Percentiles rank a stretch among this genome's conserved stretches.
phyloP scores from a whole-genome alignment of 192 early-diverging fungal species.

The Podila epicladia region DNA sequence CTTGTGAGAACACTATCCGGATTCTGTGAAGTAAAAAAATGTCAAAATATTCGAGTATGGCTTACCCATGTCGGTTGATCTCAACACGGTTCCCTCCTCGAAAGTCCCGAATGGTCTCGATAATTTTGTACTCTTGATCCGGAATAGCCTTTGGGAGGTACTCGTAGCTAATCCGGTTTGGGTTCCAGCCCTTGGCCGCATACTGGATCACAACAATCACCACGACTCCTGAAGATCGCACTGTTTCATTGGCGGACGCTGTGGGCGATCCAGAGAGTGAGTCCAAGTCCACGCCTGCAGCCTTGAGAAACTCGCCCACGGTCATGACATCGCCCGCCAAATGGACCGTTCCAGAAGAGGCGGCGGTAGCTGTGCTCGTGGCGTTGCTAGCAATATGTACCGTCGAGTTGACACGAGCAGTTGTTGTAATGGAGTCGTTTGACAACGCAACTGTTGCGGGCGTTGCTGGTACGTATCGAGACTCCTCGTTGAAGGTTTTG shows the following conservation, averaged over 20 bases:
- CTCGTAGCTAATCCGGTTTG: slow-evolving; percentile 43
- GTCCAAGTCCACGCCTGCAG: slow-evolving; percentile 45
- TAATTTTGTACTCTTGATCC: slow-evolving; percentile 52
- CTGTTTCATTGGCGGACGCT: slow-evolving; percentile 28
- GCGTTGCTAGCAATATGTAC: neutral
- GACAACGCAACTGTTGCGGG: neutral
- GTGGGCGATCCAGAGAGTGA: slow-evolving; percentile 16
- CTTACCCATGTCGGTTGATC: slow-evolving; percentile 53
- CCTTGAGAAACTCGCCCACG: slow-evolving; percentile 41
- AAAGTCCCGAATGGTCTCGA: slow-evolving; percentile 48
- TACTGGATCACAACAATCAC: slow-evolving; percentile 56
- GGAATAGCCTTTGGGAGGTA: slow-evolving; percentile 52
- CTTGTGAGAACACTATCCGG: slow-evolving; percentile 51
- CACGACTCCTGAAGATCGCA: slow-evolving; percentile 49
- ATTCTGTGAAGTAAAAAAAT: slow-evolving; percentile 15
- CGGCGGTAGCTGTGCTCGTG: neutral
- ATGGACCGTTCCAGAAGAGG: neutral
- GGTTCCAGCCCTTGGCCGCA: slow-evolving; percentile 47
- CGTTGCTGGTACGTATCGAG: slow-evolving; percentile 16
- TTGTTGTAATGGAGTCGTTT: neutral
- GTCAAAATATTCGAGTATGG: neutral
- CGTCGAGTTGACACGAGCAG: no score
- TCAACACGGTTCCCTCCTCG: slow-evolving; percentile 29
- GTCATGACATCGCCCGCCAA: slow-evolving; percentile 51
- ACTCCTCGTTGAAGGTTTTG: slow-evolving; percentile 31